phyloP scores from a whole-genome alignment of 148 eudicot species.

The Vaccinium corymbosum region DNA sequence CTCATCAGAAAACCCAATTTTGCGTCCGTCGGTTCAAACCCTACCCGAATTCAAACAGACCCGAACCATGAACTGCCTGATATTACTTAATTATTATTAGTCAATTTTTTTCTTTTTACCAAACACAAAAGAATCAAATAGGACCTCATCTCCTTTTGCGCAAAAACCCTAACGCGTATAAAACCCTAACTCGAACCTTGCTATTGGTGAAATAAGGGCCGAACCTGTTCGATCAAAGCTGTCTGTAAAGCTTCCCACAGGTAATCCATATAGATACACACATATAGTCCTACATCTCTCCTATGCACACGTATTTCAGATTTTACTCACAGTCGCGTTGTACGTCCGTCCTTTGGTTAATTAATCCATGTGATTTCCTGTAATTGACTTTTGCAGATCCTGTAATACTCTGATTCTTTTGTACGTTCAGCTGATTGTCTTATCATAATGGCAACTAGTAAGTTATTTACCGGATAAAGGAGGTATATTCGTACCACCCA shows the following conservation, averaged over 20 bases:
- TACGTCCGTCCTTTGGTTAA: background rate
- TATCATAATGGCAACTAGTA: slow-evolving; percentile 42
- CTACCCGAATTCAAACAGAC: too few relatives aligned
- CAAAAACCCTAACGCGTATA: background rate
- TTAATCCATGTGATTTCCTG: background rate
- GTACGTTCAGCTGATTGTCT: background rate
- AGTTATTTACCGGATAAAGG: slow-evolving; percentile 12
- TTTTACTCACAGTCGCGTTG: background rate
- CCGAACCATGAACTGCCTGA: too few relatives aligned
- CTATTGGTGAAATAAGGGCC: background rate
- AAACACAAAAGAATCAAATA: too few relatives aligned
- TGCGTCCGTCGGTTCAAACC: too few relatives aligned
- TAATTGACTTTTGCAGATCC: background rate
- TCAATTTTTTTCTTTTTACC: too few relatives aligned
- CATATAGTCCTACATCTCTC: background rate
- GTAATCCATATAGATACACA: background rate
- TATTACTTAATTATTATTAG: too few relatives aligned
- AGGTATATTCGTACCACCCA: background rate
- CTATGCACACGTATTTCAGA: background rate
- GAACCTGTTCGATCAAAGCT: background rate
- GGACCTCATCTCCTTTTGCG: background rate
- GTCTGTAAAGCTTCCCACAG: background rate
- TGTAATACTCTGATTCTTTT: background rate
- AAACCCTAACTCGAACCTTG: background rate
- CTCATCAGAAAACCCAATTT: too few relatives aligned